phyloP scores from a whole-genome alignment of 139 green algal species.

The Coelastrella sp. region DNA sequence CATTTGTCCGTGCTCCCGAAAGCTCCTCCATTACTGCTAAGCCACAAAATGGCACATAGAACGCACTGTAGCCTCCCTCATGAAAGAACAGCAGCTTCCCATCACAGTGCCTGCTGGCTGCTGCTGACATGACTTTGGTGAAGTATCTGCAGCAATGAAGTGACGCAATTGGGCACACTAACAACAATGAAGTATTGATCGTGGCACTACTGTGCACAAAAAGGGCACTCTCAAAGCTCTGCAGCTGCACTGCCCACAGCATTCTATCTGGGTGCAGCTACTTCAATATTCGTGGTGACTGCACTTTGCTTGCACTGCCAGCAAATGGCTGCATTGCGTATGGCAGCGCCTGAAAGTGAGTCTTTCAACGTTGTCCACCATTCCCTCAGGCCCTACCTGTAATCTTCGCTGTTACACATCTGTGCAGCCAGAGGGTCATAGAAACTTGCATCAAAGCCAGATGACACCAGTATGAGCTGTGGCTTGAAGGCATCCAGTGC shows the following conservation, averaged over 20 bases:
- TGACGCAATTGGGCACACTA: background rate
- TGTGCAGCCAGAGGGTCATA: constrained; percentile 62
- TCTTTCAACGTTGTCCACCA: background rate
- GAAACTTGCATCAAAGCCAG: constrained; percentile 58
- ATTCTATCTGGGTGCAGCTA: no score
- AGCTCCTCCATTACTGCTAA: constrained; percentile 61
- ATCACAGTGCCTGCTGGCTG: constrained; percentile 9
- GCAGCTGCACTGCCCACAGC: no score
- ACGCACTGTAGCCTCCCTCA: constrained; percentile 50
- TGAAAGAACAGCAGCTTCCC: constrained; percentile 50
- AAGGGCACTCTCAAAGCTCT: background rate
- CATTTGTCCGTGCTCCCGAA: constrained; percentile 39
- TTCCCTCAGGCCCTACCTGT: constrained; percentile 41
- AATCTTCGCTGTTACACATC: constrained; percentile 60
- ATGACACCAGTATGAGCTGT: constrained; percentile 74
- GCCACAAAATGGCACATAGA: constrained; percentile 66
- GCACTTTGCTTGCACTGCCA: background rate
- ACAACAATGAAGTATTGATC: background rate
- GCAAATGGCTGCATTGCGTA: background rate
- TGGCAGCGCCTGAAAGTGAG: no score
- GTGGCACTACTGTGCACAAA: background rate
- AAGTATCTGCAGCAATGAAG: constrained; percentile 36
- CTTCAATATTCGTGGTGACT: no score
- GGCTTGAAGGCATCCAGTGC: constrained; percentile 79
- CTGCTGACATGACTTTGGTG: background rate